Evolutionary conservation across 2,329 filamentous ascomycete genomes (phyloP).

Genomic region (Calonectria pseudoturangicola): DNA sequence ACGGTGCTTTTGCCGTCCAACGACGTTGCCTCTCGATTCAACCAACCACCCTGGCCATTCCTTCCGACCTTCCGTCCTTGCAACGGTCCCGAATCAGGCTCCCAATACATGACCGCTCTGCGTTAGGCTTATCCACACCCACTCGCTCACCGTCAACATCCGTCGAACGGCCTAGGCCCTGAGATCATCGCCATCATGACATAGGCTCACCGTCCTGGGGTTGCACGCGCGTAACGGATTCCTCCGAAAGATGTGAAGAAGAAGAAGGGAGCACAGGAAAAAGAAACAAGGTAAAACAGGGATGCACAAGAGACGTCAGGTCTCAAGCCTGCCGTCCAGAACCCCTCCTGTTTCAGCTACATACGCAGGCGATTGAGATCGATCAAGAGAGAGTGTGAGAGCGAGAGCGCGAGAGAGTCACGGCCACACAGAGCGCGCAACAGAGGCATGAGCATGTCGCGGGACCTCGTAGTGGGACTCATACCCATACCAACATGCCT

Average conservation of each 20-base stretch:
- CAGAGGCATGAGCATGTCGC: slow-evolving; percentile 6
- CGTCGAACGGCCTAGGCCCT: slow-evolving; percentile 53
- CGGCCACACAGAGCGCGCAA: neutral
- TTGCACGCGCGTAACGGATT: slow-evolving; percentile 48
- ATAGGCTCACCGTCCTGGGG: slow-evolving; percentile 46
- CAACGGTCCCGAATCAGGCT: slow-evolving; percentile 46
- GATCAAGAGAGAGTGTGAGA: neutral
- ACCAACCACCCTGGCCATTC: slow-evolving; percentile 23
- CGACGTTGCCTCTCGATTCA: neutral
- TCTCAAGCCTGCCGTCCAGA: neutral
- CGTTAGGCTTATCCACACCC: slow-evolving; percentile 44
- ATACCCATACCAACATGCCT: slow-evolving; percentile 11
- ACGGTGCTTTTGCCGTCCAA: slow-evolving; percentile 22
- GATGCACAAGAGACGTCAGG: neutral
- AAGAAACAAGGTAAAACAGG: neutral
- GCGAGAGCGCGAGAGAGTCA: neutral
- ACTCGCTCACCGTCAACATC: slow-evolving; percentile 47
- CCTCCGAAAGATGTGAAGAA: slow-evolving; percentile 19
- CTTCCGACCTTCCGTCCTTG: slow-evolving; percentile 30
- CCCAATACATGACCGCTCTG: slow-evolving; percentile 12
- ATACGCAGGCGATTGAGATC: slow-evolving; percentile 1
- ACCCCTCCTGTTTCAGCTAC: slow-evolving; percentile 4
- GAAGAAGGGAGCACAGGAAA: neutral
- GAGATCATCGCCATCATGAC: slow-evolving; percentile 53
- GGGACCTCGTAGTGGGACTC: slow-evolving; percentile 13